A percentile compares a stretch with the other conserved stretches of the same genome.
Conservation (phyloP, 2,329 filamentous ascomycete species). For the Nothophoma quercina region DNA sequence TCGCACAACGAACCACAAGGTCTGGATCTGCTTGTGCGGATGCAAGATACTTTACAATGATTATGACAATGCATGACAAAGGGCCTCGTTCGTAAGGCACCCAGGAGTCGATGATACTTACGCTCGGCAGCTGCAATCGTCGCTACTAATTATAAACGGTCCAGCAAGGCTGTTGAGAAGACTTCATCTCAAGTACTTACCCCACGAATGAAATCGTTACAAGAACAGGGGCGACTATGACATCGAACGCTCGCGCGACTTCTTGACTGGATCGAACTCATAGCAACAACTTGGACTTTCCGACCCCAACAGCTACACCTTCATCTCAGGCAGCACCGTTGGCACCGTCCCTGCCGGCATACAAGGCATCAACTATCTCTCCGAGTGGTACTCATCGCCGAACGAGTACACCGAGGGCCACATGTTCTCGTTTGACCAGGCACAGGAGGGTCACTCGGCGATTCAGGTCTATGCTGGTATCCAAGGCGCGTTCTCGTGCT, state of each 20-base stretch:
- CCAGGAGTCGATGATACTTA: slow-evolving; percentile 1
- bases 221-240: no score
- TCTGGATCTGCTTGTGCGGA: not conserved
- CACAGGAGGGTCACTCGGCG: slow-evolving; percentile 32
- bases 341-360: slow-evolving; percentile 28
- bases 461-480: slow-evolving; percentile 28
- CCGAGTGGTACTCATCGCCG: slow-evolving; percentile 35
- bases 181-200: no score
- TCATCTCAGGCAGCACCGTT: slow-evolving; percentile 10
- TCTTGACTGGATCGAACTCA: no score
- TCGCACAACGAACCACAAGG: not conserved
- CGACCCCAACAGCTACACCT: slow-evolving; percentile 35
- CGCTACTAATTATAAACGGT: not conserved
- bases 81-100: not conserved
- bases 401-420: slow-evolving; percentile 28
- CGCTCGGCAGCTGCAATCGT: not conserved
- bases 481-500: slow-evolving; percentile 6
- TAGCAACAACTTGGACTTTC: no score
- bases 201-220: no score
- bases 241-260: no score
- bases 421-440: slow-evolving; percentile 34
- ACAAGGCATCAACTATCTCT: slow-evolving; percentile 32
- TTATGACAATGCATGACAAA: not conserved
- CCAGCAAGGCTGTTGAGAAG: not conserved
- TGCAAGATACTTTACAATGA: not conserved